Base-by-base conservation (phyloP, 129 eudicot species). In the Arctium lappa region DNA sequence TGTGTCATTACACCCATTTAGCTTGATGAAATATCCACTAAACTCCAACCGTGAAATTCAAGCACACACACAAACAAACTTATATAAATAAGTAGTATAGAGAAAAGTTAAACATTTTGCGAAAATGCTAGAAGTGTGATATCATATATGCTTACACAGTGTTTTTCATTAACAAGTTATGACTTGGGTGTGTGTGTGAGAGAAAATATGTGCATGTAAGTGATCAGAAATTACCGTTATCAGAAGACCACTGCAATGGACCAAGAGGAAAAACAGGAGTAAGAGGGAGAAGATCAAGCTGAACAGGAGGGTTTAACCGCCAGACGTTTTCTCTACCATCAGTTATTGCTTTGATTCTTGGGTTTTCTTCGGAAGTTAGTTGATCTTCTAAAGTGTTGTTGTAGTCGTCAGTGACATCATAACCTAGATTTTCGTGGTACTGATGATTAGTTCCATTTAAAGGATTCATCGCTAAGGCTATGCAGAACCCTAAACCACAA, bases 211-310 rank as follows among this genome's bases (percentile, higher is more conserved):
- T 50, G 18, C 16, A 50, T 50, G 62, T 22, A 18, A 5, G 29
- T 39, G 34, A 79, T 22, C 27, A 22, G 76, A 27, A 4, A 13
- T 2, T 85, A 87, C 91, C 93, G 34, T 90, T 87, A 66, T 83
- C 89, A 63, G 93, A 87, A 78, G 65, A 53, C 65, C 65, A 53
- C 16, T 15, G 65, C 65, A 53, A n/a, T 53, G 65, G 65, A 53
- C 65, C 22, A 53, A 15, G 27, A 53, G 1, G 65, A 15, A 83
- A 88, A 70, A 85, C 86, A 74, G 90, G 92, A 73, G 79, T 82
- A n/a, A 83, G 87, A 81, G 90, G 86, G 46, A 89, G 90, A n/a
- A 90, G 89, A 83, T 85, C 80, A 18, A 90, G 91, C 82, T 84
- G 89, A 60, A 88, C 69, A 10, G 79, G 87, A 11, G 81, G 65